A percentile compares a stretch with the other conserved stretches of the same genome.
Evolutionary conservation across 208 protist species (phyloP).

Genomic region (Strigomonas galati): DNA sequence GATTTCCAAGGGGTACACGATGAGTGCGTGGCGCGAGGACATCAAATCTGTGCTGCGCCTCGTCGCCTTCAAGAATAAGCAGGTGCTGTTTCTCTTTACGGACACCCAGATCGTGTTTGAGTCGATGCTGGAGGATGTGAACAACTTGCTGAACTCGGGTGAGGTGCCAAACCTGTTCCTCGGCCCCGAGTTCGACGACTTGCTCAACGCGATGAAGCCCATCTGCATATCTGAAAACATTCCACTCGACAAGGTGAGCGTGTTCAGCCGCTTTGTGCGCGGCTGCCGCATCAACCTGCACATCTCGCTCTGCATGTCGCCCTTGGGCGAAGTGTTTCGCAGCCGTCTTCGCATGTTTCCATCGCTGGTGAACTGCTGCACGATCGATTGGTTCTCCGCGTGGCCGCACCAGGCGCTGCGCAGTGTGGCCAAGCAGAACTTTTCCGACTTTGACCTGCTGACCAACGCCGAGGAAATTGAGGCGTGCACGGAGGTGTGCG

Average conservation of each 20-base stretch:
- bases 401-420: conserved; percentile 96
- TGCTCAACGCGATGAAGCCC: conserved; percentile 93
- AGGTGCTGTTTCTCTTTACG: conserved; percentile 97
- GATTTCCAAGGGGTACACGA: conserved; percentile 96
- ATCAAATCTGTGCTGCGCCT: conserved; percentile 90
- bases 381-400: conserved; percentile 98
- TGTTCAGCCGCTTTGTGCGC: conserved; percentile 94
- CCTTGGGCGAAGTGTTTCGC: conserved; percentile 95
- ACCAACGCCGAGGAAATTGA: conserved; percentile 37
- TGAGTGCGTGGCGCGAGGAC: conserved; percentile 96
- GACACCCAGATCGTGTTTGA: conserved; percentile 98
- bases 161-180: conserved; percentile 98
- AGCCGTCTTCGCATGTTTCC: conserved; percentile 97
- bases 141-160: conserved; percentile 97
- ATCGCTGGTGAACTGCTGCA: conserved; percentile 98
- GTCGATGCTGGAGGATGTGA: conserved; percentile 98
- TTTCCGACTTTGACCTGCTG: conserved; percentile 42
- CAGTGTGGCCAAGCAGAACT: conserved; percentile 91
- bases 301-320: conserved; percentile 97
- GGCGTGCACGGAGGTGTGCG: conserved; percentile 89
- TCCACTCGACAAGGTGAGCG: conserved; percentile 91
- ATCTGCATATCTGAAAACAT: conserved; percentile 90
- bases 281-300: conserved; percentile 95
- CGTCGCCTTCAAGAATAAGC: conserved; percentile 93
- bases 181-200: conserved; percentile 92